A percentile compares a stretch with the other conserved stretches of the same genome.
phyloP scores from a whole-genome alignment of 495 filamentous ascomycete species.

The Daldinia vernicosa region DNA sequence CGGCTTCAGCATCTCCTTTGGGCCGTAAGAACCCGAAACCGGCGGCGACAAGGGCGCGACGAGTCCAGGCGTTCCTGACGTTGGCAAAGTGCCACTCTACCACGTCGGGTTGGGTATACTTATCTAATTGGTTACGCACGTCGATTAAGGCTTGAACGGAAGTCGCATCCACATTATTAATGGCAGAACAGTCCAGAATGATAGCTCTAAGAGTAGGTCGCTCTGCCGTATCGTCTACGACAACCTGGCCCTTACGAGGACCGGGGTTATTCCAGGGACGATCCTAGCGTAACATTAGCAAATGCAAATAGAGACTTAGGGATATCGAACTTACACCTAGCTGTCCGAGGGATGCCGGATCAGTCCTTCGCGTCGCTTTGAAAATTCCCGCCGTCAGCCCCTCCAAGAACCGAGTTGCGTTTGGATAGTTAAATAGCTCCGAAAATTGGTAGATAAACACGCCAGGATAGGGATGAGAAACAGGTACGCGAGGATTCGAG shows the following conservation, averaged over 20 bases:
- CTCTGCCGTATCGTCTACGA: constrained; percentile 43
- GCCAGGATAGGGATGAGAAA: constrained; percentile 56
- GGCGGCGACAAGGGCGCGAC: constrained; percentile 57
- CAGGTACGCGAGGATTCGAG: constrained; percentile 53
- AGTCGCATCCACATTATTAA: constrained; percentile 60
- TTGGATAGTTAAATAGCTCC: constrained; percentile 63
- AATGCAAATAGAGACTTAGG: neutral
- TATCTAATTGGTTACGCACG: constrained; percentile 57
- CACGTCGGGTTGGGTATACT: constrained; percentile 57
- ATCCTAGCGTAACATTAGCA: constrained; percentile 40
- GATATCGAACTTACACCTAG: constrained; percentile 49
- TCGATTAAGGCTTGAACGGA: constrained; percentile 60
- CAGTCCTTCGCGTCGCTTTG: constrained; percentile 53
- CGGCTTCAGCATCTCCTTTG: constrained; percentile 38
- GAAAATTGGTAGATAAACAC: constrained; percentile 63
- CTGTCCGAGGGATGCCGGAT: constrained; percentile 48
- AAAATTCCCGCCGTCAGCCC: constrained; percentile 55
- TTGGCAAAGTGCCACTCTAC: constrained; percentile 64
- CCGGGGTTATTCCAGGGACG: constrained; percentile 90
- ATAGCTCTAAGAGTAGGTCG: constrained; percentile 58
- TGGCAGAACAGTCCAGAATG: constrained; percentile 59
- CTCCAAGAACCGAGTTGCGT: constrained; percentile 59
- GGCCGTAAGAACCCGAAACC: constrained; percentile 55
- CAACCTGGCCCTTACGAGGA: constrained; percentile 66
- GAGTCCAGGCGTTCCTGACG: constrained; percentile 59